Evolutionary conservation across 1,139 yeast genomes (phyloP), one percentile per base, ranked within the genome.

Genomic region (Protomyces arabidopsidicola): DNA sequence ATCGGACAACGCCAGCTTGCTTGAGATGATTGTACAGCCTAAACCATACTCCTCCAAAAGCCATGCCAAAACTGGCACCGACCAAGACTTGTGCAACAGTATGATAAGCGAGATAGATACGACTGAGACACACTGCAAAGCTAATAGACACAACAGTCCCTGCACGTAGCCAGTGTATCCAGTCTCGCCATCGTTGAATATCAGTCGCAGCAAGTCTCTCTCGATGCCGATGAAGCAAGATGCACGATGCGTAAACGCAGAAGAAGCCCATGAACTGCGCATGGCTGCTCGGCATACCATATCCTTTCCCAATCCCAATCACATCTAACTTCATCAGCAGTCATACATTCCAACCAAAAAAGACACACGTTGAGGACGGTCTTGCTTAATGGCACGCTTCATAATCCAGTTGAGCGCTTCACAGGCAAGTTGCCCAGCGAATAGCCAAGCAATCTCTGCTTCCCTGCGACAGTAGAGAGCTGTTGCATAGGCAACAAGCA

Each of bases 261-360:
- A 87, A 85, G 74, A 85, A 93, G 0, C 96, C 95, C 90, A 90
- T 88, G 75, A 91, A 93, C 75, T 93, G 98, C 0, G 97, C 85
- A 74, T 93, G 98, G 1, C 98, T 97, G 64, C 93, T 85, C 0
- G 98, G 98, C 98, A 93, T 91, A 0, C 98, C 98, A 73, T 87
- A 90, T 1, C 89, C 87, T 62, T 85, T 69, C 2, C 77, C 76
- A 56, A 50, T 51, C 48, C 55, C 54, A 38, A 36, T 31, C 45
- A 31, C 48, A 53, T 39, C 54, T 59, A 34, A 22, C 16, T 4
- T 22, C 4, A 45, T 55, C 31, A 54, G 57, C 45, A 36, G 31
- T 27, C 20, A 12, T 8, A 4, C 42, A 27, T n/a, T n/a, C 45
- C 18, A 31, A 35, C 84, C 84, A 70, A 78, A 78, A 2, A 52